phyloP scores from a whole-genome alignment of 2,329 filamentous ascomycete genomes.

The Camillea tinctor region DNA sequence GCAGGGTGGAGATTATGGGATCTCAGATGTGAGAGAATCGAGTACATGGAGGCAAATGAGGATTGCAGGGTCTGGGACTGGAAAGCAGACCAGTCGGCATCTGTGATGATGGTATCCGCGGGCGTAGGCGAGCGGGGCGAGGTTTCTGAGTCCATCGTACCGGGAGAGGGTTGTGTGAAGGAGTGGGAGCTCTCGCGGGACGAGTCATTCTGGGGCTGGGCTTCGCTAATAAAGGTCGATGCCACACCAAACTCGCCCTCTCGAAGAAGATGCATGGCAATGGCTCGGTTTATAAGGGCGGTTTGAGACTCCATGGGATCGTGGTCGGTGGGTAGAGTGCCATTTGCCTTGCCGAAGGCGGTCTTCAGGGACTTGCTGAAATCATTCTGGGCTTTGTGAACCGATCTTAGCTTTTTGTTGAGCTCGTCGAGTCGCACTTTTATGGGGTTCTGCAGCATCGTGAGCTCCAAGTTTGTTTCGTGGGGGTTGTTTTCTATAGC shows the following conservation, averaged over 20 bases:
- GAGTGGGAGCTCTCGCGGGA: conserved; percentile 4
- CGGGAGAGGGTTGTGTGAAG: conserved; percentile 27
- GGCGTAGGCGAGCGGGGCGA: conserved; percentile 16
- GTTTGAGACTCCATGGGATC: conserved; percentile 77
- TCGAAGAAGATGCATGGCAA: conserved; percentile 92
- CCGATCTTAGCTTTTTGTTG: conserved; percentile 77
- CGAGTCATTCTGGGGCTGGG: conserved; percentile 34
- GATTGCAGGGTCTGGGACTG: conserved; percentile 69
- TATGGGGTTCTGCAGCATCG: conserved; percentile 81
- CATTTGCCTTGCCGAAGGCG: conserved; percentile 67
- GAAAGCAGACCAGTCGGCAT: conserved; percentile 51
- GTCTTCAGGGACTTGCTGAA: conserved; percentile 85
- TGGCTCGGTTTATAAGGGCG: conserved; percentile 82
- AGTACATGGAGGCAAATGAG: conserved; percentile 87
- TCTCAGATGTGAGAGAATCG: conserved; percentile 77
- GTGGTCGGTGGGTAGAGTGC: conserved; percentile 72
- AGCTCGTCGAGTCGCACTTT: conserved; percentile 78
- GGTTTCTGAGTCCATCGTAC: conserved; percentile 18
- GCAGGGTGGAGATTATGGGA: conserved; percentile 74
- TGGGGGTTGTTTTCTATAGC: conserved; percentile 58
- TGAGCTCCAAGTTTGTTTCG: conserved; percentile 70
- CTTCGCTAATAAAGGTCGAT: conserved; percentile 78
- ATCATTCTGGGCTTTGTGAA: conserved; percentile 77
- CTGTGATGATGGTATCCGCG: conserved; percentile 29
- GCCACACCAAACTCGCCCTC: conserved; percentile 93